Conservation (phyloP, 352 stramenopile species). For the Thraustochytrium sp. region DNA sequence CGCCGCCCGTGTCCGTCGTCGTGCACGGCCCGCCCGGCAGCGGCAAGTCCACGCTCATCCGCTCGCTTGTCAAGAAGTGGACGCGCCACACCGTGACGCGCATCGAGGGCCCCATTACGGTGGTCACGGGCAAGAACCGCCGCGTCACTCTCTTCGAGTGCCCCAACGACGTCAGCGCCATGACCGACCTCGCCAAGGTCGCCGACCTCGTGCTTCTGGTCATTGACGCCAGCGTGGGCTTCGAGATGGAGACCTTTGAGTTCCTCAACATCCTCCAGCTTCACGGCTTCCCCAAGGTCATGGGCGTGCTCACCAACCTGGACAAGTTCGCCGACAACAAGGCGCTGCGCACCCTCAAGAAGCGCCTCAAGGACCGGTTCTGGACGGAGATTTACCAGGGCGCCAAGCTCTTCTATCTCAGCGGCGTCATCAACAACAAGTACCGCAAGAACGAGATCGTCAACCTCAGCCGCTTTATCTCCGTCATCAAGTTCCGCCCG, state of each 20-base stretch:
- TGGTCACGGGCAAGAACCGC: slow-evolving; percentile 93
- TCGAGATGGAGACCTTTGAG: slow-evolving; percentile 99
- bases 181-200: slow-evolving; percentile 95
- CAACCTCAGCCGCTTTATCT: slow-evolving; percentile 94
- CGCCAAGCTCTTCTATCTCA: slow-evolving; percentile 93
- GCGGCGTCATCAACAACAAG: slow-evolving; percentile 93
- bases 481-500: slow-evolving; percentile 93
- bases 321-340: slow-evolving; percentile 98
- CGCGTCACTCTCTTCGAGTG: slow-evolving; percentile 99
- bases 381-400: slow-evolving; percentile 94
- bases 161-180: slow-evolving; percentile 71
- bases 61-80: slow-evolving; percentile 95
- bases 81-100: slow-evolving; percentile 94
- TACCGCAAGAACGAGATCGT: slow-evolving; percentile 99
- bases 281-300: slow-evolving; percentile 84
- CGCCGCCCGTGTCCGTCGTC: slow-evolving; percentile 88
- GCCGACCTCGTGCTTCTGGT: slow-evolving; percentile 96
- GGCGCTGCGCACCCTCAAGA: slow-evolving; percentile 95
- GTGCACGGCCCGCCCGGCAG: slow-evolving; percentile 93
- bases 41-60: slow-evolving; percentile 96
- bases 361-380: slow-evolving; percentile 96
- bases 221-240: slow-evolving; percentile 99
- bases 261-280: slow-evolving; percentile 99
- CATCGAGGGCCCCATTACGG: slow-evolving; percentile 95
- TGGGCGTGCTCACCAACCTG: slow-evolving; percentile 98